Evolutionary conservation across 495 filamentous ascomycete genomes (phyloP).

Genomic region (Pseudevernia furfuracea): DNA sequence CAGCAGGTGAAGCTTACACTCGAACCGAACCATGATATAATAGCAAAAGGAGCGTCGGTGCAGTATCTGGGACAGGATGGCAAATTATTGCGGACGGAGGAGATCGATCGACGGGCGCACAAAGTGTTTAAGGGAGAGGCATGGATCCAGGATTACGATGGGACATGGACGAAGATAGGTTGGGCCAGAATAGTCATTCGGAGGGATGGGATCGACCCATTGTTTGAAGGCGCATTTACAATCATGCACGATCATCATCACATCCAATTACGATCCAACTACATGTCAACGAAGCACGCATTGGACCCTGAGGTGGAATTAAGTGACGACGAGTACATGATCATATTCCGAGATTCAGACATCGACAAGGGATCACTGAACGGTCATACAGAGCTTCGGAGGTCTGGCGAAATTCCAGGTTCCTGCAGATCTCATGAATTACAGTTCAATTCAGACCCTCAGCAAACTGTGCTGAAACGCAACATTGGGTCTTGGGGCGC

Average conservation of each 20-base stretch:
- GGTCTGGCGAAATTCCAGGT: constrained; percentile 32
- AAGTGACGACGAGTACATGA: constrained; percentile 68
- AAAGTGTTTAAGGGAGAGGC: constrained; percentile 77
- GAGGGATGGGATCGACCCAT: constrained; percentile 65
- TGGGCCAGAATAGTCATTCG: constrained; percentile 76
- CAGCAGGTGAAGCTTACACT: constrained; percentile 72
- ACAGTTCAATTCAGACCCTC: constrained; percentile 58
- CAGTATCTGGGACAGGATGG: constrained; percentile 66
- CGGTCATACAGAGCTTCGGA: constrained; percentile 46
- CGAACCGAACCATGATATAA: constrained; percentile 87
- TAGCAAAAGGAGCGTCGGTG: constrained; percentile 66
- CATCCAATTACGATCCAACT: constrained; percentile 68
- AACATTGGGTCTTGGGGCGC: constrained; percentile 43
- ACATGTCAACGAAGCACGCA: constrained; percentile 60
- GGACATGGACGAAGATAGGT: constrained; percentile 70
- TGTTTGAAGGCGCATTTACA: constrained; percentile 89
- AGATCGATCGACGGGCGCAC: constrained; percentile 61
- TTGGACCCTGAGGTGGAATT: constrained; percentile 64
- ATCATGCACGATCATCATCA: constrained; percentile 77
- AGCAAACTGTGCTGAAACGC: constrained; percentile 56
- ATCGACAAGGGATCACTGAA: constrained; percentile 40
- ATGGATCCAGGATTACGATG: constrained; percentile 56
- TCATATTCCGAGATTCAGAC: constrained; percentile 87
- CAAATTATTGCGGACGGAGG: constrained; percentile 49
- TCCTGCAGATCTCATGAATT: constrained; percentile 61